Percentiles rank a stretch among this genome's conserved stretches.
Evolutionary conservation across 352 stramenopile species (phyloP).

Genomic region (Sclerospora graminicola): DNA sequence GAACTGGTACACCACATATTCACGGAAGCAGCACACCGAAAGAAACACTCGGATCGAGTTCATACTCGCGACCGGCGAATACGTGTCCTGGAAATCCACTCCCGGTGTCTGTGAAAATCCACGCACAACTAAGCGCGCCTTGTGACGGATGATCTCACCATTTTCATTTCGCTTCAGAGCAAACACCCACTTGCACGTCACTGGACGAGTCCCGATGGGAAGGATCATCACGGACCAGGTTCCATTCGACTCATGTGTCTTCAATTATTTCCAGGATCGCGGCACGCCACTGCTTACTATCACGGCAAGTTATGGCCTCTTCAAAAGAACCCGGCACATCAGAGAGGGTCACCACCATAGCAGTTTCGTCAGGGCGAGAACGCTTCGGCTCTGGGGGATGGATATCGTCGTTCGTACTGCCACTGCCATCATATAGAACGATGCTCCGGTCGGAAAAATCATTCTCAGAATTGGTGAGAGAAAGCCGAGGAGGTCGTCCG

Average conservation of each 20-base stretch:
- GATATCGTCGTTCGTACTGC: too few relatives aligned
- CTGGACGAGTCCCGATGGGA: background rate
- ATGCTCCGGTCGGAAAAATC: too few relatives aligned
- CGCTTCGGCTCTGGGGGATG: slow-evolving; percentile 3
- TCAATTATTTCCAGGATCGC: background rate
- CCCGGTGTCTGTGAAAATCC: background rate
- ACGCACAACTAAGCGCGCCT: background rate
- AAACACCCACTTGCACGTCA: background rate
- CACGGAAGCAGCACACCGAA: background rate
- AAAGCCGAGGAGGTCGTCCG: too few relatives aligned
- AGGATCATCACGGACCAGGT: background rate
- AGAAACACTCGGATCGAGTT: slow-evolving; percentile 25
- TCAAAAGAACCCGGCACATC: background rate
- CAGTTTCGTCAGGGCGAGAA: background rate
- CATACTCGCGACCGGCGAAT: slow-evolving; percentile 23
- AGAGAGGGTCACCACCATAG: background rate
- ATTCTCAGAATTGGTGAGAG: too few relatives aligned
- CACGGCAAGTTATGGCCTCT: background rate
- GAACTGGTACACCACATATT: slow-evolving; percentile 14
- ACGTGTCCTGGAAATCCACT: background rate
- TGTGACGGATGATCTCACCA: background rate
- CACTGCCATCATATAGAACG: too few relatives aligned
- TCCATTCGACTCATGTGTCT: background rate
- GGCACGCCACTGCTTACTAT: background rate
- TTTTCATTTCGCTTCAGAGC: background rate